Conservation (phyloP, 805 yeast species). For the Grigorovia transvaalensis region DNA sequence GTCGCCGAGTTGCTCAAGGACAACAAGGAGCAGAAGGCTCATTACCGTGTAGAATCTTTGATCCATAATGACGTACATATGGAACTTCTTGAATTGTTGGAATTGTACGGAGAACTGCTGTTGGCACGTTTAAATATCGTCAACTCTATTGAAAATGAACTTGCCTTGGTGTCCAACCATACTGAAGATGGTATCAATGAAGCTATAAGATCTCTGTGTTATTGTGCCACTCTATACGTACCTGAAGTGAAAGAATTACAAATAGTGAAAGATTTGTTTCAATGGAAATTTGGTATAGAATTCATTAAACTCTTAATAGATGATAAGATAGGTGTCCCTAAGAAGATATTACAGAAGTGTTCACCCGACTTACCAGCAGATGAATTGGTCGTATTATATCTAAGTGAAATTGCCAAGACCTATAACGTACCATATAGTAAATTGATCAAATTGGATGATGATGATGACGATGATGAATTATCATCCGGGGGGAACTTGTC, state of each 20-base stretch:
- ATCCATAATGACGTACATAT: slow-evolving; percentile 73
- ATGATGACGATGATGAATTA: slow-evolving; percentile 20
- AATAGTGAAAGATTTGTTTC: slow-evolving; percentile 50
- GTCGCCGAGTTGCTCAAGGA: slow-evolving; percentile 58
- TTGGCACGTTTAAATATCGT: slow-evolving; percentile 64
- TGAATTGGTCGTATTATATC: slow-evolving; percentile 56
- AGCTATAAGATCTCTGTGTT: slow-evolving; percentile 51
- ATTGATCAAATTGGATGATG: slow-evolving; percentile 25
- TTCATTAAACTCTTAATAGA: slow-evolving; percentile 35
- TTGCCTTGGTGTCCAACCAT: slow-evolving; percentile 23
- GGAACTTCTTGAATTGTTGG: slow-evolving; percentile 69
- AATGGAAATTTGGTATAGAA: slow-evolving; percentile 57
- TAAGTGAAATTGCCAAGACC: slow-evolving; percentile 71
- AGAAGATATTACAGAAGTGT: slow-evolving; percentile 54
- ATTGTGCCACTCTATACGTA: slow-evolving; percentile 37
- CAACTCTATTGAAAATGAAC: slow-evolving; percentile 32
- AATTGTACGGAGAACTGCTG: slow-evolving; percentile 70
- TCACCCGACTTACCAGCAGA: slow-evolving; percentile 55
- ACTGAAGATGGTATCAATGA: slow-evolving; percentile 46
- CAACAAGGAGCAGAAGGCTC: slow-evolving; percentile 75
- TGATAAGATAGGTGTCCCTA: slow-evolving; percentile 42
- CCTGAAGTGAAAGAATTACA: slow-evolving; percentile 66
- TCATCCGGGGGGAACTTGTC: slow-evolving; percentile 8
- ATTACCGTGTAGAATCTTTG: slow-evolving; percentile 72
- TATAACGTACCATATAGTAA: slow-evolving; percentile 68